phyloP scores from a whole-genome alignment of 495 filamentous ascomycete species.

The Talaromyces liani region DNA sequence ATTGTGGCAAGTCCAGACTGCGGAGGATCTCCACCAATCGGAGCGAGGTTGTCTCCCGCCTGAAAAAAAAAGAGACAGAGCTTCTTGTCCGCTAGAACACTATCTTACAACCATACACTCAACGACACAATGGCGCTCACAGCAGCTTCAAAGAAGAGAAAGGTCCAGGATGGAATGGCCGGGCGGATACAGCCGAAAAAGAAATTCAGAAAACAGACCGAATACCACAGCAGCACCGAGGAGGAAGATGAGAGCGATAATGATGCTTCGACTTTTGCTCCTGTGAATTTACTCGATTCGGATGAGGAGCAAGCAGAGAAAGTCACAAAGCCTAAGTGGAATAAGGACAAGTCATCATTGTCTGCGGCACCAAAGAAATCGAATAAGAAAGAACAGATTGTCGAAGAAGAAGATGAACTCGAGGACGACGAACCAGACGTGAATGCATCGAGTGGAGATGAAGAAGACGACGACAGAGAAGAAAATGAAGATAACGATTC shows the following conservation, averaged over 20 bases:
- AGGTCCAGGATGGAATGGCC: constrained; percentile 50
- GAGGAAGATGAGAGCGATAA: constrained; percentile 38
- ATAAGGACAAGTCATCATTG: neutral
- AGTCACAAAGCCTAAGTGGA: neutral
- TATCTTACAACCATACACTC: neutral
- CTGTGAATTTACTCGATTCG: constrained; percentile 61
- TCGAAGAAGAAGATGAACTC: constrained; percentile 16
- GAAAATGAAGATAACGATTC: constrained; percentile 8
- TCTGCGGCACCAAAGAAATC: neutral
- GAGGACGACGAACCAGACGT: constrained; percentile 25
- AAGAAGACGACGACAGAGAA: constrained; percentile 12
- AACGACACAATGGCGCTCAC: constrained; percentile 12
- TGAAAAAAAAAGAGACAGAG: constrained; percentile 7
- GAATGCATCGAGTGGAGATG: constrained; percentile 17
- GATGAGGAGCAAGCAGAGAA: constrained; percentile 44
- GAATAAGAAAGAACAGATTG: constrained; percentile 3
- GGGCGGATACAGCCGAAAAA: constrained; percentile 51
- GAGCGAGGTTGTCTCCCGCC: constrained; percentile 24
- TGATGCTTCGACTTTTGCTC: constrained; percentile 41
- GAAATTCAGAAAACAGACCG: constrained; percentile 61
- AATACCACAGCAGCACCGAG: constrained; percentile 70
- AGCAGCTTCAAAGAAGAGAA: constrained; percentile 48
- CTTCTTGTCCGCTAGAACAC: neutral
- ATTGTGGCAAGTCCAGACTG: constrained; percentile 7
- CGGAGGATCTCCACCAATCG: constrained; percentile 21